Evolutionary conservation across 345 rosid genomes (phyloP).

Genomic region (Eucalyptus grandis): DNA sequence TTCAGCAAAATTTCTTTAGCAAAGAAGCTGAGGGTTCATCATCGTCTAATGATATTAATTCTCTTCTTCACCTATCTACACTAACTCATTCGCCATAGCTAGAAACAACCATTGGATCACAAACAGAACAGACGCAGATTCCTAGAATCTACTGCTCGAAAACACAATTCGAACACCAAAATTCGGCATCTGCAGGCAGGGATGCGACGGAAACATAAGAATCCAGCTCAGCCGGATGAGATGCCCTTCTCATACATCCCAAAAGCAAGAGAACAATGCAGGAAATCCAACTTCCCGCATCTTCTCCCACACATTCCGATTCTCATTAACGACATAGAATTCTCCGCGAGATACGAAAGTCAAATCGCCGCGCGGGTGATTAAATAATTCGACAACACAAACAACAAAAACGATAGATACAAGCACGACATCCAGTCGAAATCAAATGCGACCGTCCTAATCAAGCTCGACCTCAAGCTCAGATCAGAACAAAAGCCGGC

Average conservation of each 20-base stretch:
- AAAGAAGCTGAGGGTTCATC: not conserved
- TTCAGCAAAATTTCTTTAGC: not conserved
- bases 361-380: not conserved
- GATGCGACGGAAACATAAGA: not conserved
- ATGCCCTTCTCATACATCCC: not conserved
- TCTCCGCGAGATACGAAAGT: not conserved
- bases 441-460: not conserved
- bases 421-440: not conserved
- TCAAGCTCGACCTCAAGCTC: not conserved
- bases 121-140: not conserved
- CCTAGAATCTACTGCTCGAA: not conserved
- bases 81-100: not conserved
- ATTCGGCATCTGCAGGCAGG: not conserved
- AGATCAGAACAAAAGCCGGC: not conserved
- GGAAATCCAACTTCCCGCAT: not conserved
- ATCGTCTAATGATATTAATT: not conserved
- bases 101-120: not conserved
- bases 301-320: not conserved
- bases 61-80: not conserved
- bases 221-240: not conserved
- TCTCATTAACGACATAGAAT: not conserved
- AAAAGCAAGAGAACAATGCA: not conserved
- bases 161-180: not conserved
- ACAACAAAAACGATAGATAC: not conserved
- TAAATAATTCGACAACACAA: not conserved